These are phyloP conservation scores for Penicillium frequentans DNA, from an alignment of 2,329 filamentous ascomycete genomes.

Conservation along the genomic window DNA sequence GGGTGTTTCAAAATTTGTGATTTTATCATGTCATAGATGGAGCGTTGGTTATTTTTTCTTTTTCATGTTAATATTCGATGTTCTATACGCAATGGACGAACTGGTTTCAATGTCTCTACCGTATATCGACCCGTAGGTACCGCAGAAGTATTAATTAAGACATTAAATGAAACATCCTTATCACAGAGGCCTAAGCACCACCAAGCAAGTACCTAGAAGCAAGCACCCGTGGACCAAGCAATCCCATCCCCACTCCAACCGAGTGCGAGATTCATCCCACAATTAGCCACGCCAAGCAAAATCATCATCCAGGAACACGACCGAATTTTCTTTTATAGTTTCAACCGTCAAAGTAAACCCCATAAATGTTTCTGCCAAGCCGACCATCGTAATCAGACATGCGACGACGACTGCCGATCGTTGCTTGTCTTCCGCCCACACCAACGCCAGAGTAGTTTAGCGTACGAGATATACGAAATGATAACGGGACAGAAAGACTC, in stretches of 20 bases:
- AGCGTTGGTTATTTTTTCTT: constrained; percentile 20
- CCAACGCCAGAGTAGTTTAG: background rate
- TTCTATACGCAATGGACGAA: constrained; percentile 9
- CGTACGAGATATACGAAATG: constrained; percentile 8
- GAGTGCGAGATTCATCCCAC: too few relatives aligned
- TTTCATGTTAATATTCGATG: constrained; percentile 10
- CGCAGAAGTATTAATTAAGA: too few relatives aligned
- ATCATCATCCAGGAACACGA: background rate
- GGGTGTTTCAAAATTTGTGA: constrained; percentile 14
- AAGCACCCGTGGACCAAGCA: too few relatives aligned
- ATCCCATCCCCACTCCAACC: too few relatives aligned
- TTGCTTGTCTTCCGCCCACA: background rate
- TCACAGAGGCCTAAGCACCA: too few relatives aligned
- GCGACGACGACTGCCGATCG: background rate
- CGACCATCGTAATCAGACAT: background rate
- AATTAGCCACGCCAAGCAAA: too few relatives aligned
- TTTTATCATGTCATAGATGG: constrained; percentile 26
- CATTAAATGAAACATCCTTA: too few relatives aligned
- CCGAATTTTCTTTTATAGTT: too few relatives aligned
- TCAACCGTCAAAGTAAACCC: background rate
- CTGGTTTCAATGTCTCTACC: constrained; percentile 2
- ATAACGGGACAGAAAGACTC: background rate
- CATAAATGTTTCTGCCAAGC: background rate
- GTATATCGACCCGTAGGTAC: too few relatives aligned
- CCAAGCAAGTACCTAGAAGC: too few relatives aligned